Base-by-base conservation (phyloP, 305 asterid genomes). In the Ajuga reptans region DNA sequence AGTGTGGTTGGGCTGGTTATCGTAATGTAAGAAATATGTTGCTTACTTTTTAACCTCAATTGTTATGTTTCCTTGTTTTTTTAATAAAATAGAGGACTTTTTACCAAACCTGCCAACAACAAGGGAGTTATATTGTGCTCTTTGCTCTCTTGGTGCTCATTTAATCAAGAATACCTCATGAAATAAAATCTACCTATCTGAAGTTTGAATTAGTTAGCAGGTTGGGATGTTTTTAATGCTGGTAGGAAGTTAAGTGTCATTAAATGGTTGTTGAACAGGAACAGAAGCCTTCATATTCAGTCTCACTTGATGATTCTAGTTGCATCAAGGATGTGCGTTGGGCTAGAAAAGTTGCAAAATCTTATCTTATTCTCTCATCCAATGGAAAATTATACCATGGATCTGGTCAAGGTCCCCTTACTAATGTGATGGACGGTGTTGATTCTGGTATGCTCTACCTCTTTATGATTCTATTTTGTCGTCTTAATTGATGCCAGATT, bases 321-420 rank as follows among this genome's bases (percentile, higher is more conserved):
- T 75, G 73, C 78, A 69, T 93, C 81, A 86, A 77, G 82, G 95
- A 89, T 71, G 27, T 93, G 66, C 80, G 75, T 55, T 90, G 97
- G 99, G 80, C 86, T 27, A 83, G 74, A 79, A 81, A 72, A 31
- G 82, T 64, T 37, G 87, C 84, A 29, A 89, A 87, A 73, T 79
- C 55, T 67, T 93, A 85, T 76, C 74, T 87, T 58, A 75, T 83
- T 79, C 95, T 90, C 69, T 75, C 92, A 4, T 78, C 78, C 43
- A 34, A 66, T 46, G 96, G 99, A 65, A 83, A 84, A 74, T 76
- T 93, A 60, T 85, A 84, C 79, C 78, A 75, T 46, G 99, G 99
- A 69, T 72, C 82, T 81, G 95, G 92, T 69, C 96, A 78, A 79
- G 84, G 84, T 12, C 84, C 84, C 41, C 80, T 71, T 52, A 71